Conservation (phyloP, 345 rosid species). For the Heritiera littoralis region DNA sequence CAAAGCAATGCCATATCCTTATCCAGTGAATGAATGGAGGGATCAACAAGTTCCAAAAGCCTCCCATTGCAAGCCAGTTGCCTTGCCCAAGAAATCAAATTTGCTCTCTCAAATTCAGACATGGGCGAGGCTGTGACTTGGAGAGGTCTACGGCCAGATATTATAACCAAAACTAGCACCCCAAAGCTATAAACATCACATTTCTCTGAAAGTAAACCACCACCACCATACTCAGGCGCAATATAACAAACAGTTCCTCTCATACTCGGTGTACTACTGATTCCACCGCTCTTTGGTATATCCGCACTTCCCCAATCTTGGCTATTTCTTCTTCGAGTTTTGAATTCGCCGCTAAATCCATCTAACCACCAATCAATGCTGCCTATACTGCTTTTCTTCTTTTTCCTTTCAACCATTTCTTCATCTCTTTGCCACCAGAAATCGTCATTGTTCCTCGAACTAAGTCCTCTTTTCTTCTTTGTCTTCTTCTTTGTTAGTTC, state of each 20-base stretch:
- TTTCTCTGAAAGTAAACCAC: conserved; percentile 64
- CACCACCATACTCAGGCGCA: conserved; percentile 81
- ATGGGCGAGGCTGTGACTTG: conserved; percentile 78
- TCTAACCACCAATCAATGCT: conserved; percentile 78
- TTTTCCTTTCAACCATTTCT: conserved; percentile 40
- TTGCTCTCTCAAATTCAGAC: conserved; percentile 81
- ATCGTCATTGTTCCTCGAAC: conserved; percentile 47
- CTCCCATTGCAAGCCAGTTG: conserved; percentile 70
- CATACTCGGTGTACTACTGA: conserved; percentile 85
- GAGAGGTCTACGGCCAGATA: conserved; percentile 73
- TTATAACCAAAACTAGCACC: conserved; percentile 61
- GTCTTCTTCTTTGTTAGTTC: conserved; percentile 67
- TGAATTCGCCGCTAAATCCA: conserved; percentile 66
- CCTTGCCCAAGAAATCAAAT: conserved; percentile 78
- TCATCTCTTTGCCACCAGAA: conserved; percentile 69
- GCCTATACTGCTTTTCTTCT: conserved; percentile 50
- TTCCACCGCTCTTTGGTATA: conserved; percentile 71
- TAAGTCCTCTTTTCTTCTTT: conserved; percentile 47
- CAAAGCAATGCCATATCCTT: conserved; percentile 66
- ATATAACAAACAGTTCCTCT: conserved; percentile 84
- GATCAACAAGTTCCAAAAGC: conserved; percentile 66
- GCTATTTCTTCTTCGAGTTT: conserved; percentile 43
- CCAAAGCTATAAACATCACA: conserved; percentile 82
- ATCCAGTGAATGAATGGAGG: conserved; percentile 57
- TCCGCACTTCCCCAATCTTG: conserved; percentile 69